Evolutionary conservation across 2,329 filamentous ascomycete species (phyloP).

Genomic region (Trichoderma koningiopsis): DNA sequence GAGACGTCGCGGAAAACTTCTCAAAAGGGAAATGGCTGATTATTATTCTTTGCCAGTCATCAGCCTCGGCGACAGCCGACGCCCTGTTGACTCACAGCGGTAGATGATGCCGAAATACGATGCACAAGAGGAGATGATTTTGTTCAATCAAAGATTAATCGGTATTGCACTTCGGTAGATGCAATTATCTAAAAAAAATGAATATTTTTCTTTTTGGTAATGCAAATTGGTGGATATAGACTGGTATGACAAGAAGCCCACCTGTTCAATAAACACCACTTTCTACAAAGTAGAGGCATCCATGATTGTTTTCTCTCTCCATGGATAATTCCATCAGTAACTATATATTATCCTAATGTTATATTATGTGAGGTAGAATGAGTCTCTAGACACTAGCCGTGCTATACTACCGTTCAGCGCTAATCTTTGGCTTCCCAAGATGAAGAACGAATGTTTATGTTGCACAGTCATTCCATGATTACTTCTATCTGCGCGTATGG

Average conservation of each 20-base stretch:
- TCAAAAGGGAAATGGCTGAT: neutral
- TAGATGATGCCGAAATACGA: neutral
- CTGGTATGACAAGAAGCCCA: no score
- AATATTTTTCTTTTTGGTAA: neutral
- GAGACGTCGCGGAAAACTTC: conserved; percentile 10
- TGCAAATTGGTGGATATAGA: neutral
- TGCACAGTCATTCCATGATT: no score
- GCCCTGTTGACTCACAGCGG: neutral
- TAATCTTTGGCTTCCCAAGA: neutral
- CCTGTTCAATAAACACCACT: neutral
- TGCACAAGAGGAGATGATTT: no score
- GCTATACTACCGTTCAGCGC: neutral
- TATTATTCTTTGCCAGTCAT: neutral
- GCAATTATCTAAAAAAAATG: neutral
- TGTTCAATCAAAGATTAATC: neutral
- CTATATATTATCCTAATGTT: neutral
- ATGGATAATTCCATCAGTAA: neutral
- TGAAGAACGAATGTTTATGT: neutral
- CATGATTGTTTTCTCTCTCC: neutral
- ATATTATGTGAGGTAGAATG: neutral
- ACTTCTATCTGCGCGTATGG: no score
- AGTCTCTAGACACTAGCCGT: neutral
- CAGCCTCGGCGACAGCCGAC: neutral
- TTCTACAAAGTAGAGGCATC: neutral
- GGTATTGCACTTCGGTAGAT: neutral